Base-by-base conservation (phyloP, 148 eudicot genomes). In the Amaranthus cruentus region DNA sequence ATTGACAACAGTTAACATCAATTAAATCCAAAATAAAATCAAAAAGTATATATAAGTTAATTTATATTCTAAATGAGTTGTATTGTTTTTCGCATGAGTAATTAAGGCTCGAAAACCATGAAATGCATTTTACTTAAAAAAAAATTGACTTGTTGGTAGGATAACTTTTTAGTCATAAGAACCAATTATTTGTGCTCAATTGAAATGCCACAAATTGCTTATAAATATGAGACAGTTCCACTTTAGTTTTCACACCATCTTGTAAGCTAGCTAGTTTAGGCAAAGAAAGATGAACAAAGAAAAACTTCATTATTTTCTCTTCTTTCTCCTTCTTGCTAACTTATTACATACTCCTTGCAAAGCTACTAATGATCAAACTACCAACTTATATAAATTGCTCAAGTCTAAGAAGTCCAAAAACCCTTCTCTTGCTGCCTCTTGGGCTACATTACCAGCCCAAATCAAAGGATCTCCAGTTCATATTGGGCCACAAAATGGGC, bases 401-500 rank as follows among this genome's bases (percentile, higher is more conserved):
- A 81, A 74, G 73, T 65, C 81, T 46, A 81, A 69, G 81, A 77
- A 61, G 28, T 77, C 65, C 42, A 65, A 71, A 10, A 59, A 70
- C 81, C 84, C 75, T 21, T 71, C 78, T 14, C 49, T 78, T 47
- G 47, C 66, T 11, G 77, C 80, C 9, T 77, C 80, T 54, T 73
- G 79, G 83, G 59, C 56, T 12, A 54, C 66, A 54, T 63, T 73
- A 14, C 62, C 62, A 13, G 71, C 68, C 72, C 75, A 56, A 63
- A 21, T n/a, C 46, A 55, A 58, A 4, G 48, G 12, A 9, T 9
- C 54, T 47, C 73, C 8, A 38, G 72, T 74, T 48, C 75, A 74
- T 47, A 65, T 74, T 54, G 73, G 48, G 11, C 60, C 66, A 52
- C 84, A 81, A 71, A 47, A 78, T 70, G 84, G 84, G 81, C 75